phyloP scores from a whole-genome alignment of 108 stramenopile species.

The Cyclotella sp. region DNA sequence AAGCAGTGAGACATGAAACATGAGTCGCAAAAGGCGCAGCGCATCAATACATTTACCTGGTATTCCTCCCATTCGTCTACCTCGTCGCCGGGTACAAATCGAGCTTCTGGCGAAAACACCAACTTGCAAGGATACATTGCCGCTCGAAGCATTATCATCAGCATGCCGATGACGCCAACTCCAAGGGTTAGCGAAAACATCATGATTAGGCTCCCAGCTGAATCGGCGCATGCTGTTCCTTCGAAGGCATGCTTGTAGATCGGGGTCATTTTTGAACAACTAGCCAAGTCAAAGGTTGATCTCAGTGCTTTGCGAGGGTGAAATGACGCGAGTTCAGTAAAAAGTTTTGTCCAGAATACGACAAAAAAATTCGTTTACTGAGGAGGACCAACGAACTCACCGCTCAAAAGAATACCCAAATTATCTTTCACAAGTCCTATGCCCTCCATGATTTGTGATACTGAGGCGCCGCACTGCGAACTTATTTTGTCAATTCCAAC shows the following conservation, averaged over 20 bases:
- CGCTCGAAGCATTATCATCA: conserved; percentile 31
- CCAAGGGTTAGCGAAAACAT: conserved; percentile 20
- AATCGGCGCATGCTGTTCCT: conserved; percentile 28
- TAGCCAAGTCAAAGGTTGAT: conserved; percentile 32
- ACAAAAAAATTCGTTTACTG: neutral
- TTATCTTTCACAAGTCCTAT: conserved; percentile 43
- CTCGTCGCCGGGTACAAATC: conserved; percentile 15
- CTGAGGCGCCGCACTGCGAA: conserved; percentile 34
- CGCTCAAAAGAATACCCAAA: conserved; percentile 42
- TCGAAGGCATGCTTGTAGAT: conserved; percentile 30
- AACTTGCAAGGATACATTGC: conserved; percentile 40
- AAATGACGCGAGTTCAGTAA: neutral
- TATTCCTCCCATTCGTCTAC: conserved; percentile 48
- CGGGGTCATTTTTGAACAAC: conserved; percentile 33
- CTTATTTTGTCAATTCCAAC: conserved; percentile 31
- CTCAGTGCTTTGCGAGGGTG: conserved; percentile 25
- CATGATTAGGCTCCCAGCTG: conserved; percentile 14
- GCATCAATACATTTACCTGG: conserved; percentile 15
- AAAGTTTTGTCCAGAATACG: neutral
- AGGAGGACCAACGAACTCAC: neutral
- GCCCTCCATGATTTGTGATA: conserved; percentile 35
- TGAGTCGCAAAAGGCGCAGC: neutral
- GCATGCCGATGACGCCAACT: conserved; percentile 25
- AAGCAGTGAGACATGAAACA: neutral
- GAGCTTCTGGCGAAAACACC: neutral